Conservation (phyloP, 495 filamentous ascomycete species). For the Penicillium longicatenatum region DNA sequence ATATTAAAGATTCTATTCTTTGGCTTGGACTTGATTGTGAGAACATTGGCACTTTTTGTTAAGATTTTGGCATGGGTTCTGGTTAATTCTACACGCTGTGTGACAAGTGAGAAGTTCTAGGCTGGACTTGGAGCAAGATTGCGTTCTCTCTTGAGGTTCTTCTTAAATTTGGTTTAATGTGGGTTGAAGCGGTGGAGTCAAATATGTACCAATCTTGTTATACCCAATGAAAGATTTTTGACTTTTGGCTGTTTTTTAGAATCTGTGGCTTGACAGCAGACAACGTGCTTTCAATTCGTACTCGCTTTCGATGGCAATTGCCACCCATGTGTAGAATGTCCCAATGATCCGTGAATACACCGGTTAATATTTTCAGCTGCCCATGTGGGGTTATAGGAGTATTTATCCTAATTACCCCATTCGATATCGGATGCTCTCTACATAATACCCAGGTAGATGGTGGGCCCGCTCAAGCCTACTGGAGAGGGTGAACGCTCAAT, state of each 20-base stretch:
- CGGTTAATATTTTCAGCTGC: neutral
- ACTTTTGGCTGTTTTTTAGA: neutral
- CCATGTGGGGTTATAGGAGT: neutral
- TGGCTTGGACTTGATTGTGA: constrained; percentile 41
- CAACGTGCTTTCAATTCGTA: too few relatives aligned
- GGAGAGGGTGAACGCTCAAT: too few relatives aligned
- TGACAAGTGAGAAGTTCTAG: constrained; percentile 46
- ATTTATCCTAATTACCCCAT: neutral
- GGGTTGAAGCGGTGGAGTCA: neutral
- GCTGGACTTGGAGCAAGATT: constrained; percentile 7
- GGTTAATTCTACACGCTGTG: constrained; percentile 37
- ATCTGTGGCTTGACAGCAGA: too few relatives aligned
- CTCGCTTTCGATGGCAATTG: too few relatives aligned
- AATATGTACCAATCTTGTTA: neutral
- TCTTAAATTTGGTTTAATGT: neutral
- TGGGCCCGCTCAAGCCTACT: too few relatives aligned
- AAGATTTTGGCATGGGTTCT: constrained; percentile 45
- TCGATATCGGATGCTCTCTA: too few relatives aligned
- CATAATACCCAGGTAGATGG: too few relatives aligned
- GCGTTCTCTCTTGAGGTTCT: neutral
- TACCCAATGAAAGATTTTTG: neutral
- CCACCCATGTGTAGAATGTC: neutral
- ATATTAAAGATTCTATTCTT: constrained; percentile 41
- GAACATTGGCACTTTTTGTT: constrained; percentile 35
- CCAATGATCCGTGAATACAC: neutral